phyloP scores from a whole-genome alignment of 306 rosid genomes.

The Pyrus communis region DNA sequence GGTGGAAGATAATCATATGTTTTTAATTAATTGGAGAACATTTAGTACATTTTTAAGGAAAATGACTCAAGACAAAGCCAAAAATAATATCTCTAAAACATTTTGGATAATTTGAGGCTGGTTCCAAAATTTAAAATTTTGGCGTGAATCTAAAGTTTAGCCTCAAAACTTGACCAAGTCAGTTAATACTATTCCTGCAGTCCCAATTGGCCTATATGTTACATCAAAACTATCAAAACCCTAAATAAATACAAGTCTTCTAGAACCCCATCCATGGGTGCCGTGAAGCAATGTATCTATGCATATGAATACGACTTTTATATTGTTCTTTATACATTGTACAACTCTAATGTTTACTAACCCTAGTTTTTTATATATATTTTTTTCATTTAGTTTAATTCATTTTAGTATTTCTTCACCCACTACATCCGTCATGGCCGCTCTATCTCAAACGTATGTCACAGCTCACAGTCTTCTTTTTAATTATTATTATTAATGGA shows the following conservation, averaged over 20 bases:
- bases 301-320: slow-evolving; percentile 6
- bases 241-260: slow-evolving; percentile 8
- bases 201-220: slow-evolving; percentile 17
- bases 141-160: background rate
- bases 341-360: too few relatives aligned
- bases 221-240: slow-evolving; percentile 20
- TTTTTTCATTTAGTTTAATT: background rate
- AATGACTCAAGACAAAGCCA: background rate
- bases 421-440: slow-evolving; percentile 23
- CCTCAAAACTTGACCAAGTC: slow-evolving; percentile 27
- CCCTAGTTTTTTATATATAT: background rate
- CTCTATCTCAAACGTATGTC: background rate
- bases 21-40: background rate
- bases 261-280: slow-evolving; percentile 25
- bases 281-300: slow-evolving; percentile 52
- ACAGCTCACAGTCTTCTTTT: background rate
- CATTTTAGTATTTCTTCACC: background rate
- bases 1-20: background rate
- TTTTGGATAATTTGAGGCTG: slow-evolving; percentile 3
- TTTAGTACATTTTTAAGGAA: background rate
- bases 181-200: slow-evolving; percentile 3
- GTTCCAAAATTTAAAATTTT: background rate
- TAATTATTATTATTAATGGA: too few relatives aligned
- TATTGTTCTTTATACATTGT: background rate
- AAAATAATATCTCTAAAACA: background rate